phyloP scores from a whole-genome alignment of 2,329 filamentous ascomycete genomes.

The Cordyceps farinosa region DNA sequence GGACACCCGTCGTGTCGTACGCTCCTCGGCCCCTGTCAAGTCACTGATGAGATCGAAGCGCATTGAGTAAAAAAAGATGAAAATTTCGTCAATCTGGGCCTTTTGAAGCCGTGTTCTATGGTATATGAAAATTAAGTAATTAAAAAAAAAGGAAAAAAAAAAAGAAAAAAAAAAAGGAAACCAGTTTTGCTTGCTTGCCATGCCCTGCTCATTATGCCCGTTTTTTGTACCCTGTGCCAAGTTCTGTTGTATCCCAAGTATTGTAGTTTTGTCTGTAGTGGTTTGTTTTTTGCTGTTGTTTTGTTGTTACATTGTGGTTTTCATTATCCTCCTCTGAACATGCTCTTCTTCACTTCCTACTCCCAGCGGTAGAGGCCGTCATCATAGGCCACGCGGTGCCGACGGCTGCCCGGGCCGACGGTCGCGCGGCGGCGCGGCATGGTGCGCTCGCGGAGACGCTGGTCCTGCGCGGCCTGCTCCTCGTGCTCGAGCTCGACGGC shows the following conservation, averaged over 20 bases:
- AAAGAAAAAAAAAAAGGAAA: too few relatives aligned
- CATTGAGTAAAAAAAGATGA: too few relatives aligned
- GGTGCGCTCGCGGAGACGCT: conserved; percentile 40
- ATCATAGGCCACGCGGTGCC: conserved; percentile 36
- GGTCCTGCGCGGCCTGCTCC: conserved; percentile 38
- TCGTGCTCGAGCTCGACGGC: conserved; percentile 27
- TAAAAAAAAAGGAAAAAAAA: too few relatives aligned
- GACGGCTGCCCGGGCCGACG: conserved; percentile 34
- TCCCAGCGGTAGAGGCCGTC: conserved; percentile 40
- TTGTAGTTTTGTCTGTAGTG: background rate
- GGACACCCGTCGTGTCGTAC: too few relatives aligned
- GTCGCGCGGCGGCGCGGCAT: conserved; percentile 36
- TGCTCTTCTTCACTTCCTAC: conserved; percentile 24
- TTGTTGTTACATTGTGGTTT: background rate
- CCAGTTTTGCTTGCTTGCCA: too few relatives aligned
- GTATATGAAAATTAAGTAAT: too few relatives aligned
- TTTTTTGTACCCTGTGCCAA: background rate
- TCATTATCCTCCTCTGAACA: background rate
- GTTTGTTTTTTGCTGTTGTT: too few relatives aligned
- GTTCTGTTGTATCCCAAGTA: background rate
- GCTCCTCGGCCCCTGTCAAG: background rate
- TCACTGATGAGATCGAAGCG: background rate
- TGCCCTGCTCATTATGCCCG: too few relatives aligned
- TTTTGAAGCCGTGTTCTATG: too few relatives aligned
- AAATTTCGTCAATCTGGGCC: too few relatives aligned